phyloP scores from a whole-genome alignment of 495 filamentous ascomycete species.

The Penicillium angulare region DNA sequence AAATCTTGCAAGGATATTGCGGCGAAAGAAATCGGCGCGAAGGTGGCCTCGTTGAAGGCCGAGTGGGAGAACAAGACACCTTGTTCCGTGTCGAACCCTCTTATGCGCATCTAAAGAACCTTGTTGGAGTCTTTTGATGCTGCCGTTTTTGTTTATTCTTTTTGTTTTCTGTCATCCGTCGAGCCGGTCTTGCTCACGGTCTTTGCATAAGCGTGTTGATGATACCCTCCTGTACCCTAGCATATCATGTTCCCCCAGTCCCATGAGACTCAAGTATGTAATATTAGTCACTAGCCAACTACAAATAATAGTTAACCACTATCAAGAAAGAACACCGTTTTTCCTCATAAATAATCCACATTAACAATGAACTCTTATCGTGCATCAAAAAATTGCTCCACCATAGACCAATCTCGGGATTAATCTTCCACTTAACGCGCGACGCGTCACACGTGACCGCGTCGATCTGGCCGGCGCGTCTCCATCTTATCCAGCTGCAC shows the following conservation, averaged over 20 bases:
- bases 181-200: conserved; percentile 27
- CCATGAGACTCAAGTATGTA: conserved; percentile 2
- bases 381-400: too few species aligned
- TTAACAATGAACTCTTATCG: too few species aligned
- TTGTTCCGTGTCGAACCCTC: conserved; percentile 8
- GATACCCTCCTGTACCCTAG: conserved; percentile 24
- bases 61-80: conserved; percentile 26
- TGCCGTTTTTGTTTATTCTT: conserved; percentile 11
- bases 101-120: conserved; percentile 13
- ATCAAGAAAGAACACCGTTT: background rate
- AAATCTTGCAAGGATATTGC: conserved; percentile 43
- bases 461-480: conserved; percentile 26
- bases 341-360: too few species aligned
- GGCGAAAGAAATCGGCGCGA: conserved; percentile 37
- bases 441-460: conserved; percentile 44
- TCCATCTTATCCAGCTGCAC: conserved; percentile 7
- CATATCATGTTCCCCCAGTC: conserved; percentile 15
- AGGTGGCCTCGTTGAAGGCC: conserved; percentile 34
- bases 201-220: conserved; percentile 36
- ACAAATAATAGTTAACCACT: conserved; percentile 18
- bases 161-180: conserved; percentile 26
- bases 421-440: conserved; percentile 25
- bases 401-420: too few species aligned
- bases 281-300: conserved; percentile 12
- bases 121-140: background rate